Base-by-base conservation (phyloP, 257 asterid genomes). In the Solanum tarapatanum region DNA sequence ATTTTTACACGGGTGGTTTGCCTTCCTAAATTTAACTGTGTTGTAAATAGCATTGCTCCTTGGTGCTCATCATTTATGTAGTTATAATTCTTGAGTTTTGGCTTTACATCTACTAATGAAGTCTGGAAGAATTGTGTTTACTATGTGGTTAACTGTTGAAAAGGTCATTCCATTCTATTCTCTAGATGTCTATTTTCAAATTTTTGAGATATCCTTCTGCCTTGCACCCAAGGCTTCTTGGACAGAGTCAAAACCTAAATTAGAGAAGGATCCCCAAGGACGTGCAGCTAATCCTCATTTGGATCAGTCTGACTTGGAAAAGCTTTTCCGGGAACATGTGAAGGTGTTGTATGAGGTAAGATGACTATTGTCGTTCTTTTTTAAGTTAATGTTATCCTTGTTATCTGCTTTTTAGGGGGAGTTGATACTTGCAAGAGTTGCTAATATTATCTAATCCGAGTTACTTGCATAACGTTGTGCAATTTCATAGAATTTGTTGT, bases 221-320 rank as follows among this genome's bases (percentile, higher is more conserved):
- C 26, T 88, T 90, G 83, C 72, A 87, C 82, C 45, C 37, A 82
- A 97, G 99, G 98, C 99, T 45, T 93, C 98, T 89, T 97, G 98
- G 98, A 94, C 98, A 70, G 98, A 95, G 87, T 93, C 97, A 76
- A 97, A 93, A 93, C 87, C 96, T 37, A 97, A 96, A 93, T 87
- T 97, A 94, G 99, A 95, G 90, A 95, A 94, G 94, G 99, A 97
- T 90, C 98, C 99, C 88, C 99, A 97, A 93, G 94, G 98, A 69
- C 99, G 99, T 89, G 92, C 93, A 13, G 94, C 93, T 79, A 94
- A 97, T 92, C 95, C 98, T 66, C 93, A 93, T 80, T 90, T 97
- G 85, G 98, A 96, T 88, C 98, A 93, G 88, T 93, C 98, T 17
- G 98, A 97, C 90, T 79, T 93, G 76, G 99, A 95, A 94, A 97